Evolutionary conservation across 106 monocot species (phyloP).

Genomic region (Acanthochlamys bracteata): DNA sequence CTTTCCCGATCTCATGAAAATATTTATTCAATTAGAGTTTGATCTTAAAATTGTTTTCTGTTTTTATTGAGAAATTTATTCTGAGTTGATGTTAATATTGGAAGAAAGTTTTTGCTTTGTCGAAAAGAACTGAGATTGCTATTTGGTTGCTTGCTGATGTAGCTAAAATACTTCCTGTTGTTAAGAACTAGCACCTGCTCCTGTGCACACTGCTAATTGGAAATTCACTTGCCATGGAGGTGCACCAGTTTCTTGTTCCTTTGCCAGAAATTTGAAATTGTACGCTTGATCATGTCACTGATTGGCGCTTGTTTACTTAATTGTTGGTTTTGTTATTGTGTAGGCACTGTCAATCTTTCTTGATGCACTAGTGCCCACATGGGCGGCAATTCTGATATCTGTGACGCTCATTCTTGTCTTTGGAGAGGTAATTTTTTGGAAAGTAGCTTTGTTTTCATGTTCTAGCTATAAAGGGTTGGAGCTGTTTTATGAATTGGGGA

Average conservation of each 20-base stretch:
- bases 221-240: constrained; percentile 96
- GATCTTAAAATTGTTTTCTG: not conserved
- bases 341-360: constrained; percentile 98
- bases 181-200: constrained; percentile 93
- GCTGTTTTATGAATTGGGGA: not conserved
- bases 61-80: not conserved
- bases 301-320: not conserved
- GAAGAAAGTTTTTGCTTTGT: not conserved
- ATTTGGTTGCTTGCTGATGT: not conserved
- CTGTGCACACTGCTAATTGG: constrained; percentile 98
- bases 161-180: constrained; percentile 91
- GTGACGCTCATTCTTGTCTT: constrained; percentile 84
- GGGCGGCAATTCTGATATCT: constrained; percentile 81
- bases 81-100: too few relatives aligned
- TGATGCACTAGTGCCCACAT: constrained; percentile 68
- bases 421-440: constrained; percentile 53
- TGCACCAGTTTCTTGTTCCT: constrained; percentile 6
- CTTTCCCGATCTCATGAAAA: not conserved
- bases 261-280: not conserved
- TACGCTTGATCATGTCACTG: not conserved
- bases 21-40: not conserved
- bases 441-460: not conserved
- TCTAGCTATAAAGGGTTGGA: not conserved
- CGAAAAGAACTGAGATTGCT: not conserved
- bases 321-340: not conserved